A percentile compares a stretch with the other conserved stretches of the same genome.
Evolutionary conservation across 2,329 filamentous ascomycete genomes (phyloP).

Genomic region (Ilyonectria robusta): DNA sequence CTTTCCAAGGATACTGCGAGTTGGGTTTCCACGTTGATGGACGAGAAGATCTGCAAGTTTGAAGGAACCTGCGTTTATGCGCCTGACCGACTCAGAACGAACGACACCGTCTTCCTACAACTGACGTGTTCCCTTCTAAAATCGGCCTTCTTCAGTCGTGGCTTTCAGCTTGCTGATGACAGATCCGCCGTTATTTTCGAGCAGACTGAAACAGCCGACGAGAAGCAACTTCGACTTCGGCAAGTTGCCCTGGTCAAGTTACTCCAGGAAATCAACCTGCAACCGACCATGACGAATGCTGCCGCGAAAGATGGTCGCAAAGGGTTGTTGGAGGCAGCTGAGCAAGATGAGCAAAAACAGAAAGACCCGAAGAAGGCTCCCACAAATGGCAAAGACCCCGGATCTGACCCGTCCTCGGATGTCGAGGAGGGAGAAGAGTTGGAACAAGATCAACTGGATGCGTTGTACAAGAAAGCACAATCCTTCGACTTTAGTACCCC

Average conservation of each 20-base stretch:
- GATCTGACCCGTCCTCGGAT: slow-evolving; percentile 73
- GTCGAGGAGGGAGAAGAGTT: slow-evolving; percentile 90
- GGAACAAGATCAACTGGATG: slow-evolving; percentile 95
- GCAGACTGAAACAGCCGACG: slow-evolving; percentile 86
- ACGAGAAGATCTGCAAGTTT: slow-evolving; percentile 90
- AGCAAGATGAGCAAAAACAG: slow-evolving; percentile 84
- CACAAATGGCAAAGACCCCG: slow-evolving; percentile 49
- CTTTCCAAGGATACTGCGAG: slow-evolving; percentile 88
- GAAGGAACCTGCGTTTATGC: slow-evolving; percentile 91
- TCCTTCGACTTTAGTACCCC: slow-evolving; percentile 96
- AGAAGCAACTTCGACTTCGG: slow-evolving; percentile 84
- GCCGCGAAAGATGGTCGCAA: slow-evolving; percentile 86
- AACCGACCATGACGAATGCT: slow-evolving; percentile 81
- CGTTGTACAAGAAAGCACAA: slow-evolving; percentile 94
- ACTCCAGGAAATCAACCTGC: slow-evolving; percentile 89
- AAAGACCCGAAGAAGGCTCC: slow-evolving; percentile 62
- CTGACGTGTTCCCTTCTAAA: slow-evolving; percentile 82
- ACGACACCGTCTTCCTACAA: slow-evolving; percentile 95
- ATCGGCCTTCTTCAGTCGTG: slow-evolving; percentile 77
- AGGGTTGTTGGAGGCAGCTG: slow-evolving; percentile 87
- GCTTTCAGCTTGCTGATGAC: slow-evolving; percentile 76
- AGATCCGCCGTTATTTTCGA: slow-evolving; percentile 83
- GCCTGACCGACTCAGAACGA: slow-evolving; percentile 86
- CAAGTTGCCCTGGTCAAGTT: slow-evolving; percentile 91
- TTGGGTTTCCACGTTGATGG: slow-evolving; percentile 93